phyloP scores from a whole-genome alignment of 495 filamentous ascomycete species.

The Penicillium fimorum region DNA sequence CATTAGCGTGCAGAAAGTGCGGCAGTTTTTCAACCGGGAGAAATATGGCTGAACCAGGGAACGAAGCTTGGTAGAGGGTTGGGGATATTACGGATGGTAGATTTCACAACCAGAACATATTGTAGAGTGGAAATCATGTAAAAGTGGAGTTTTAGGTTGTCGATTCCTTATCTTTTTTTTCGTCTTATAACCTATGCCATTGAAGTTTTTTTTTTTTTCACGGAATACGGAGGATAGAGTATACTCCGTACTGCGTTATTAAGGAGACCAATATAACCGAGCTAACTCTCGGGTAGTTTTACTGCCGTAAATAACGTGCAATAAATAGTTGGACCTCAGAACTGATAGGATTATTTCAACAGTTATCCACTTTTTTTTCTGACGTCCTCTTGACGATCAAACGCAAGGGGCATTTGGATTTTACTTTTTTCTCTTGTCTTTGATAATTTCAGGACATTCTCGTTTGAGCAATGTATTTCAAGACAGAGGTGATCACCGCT shows the following conservation, averaged over 20 bases:
- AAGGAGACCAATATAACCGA: neutral
- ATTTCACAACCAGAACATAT: neutral
- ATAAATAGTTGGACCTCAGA: neutral
- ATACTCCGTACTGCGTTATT: neutral
- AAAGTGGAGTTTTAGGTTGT: too few relatives aligned
- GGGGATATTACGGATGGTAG: neutral
- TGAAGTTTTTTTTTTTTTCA: neutral
- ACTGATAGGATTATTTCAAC: neutral
- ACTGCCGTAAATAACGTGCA: neutral
- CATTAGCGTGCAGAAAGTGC: neutral
- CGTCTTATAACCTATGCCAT: neutral
- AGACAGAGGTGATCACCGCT: constrained; percentile 16
- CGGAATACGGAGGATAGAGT: neutral
- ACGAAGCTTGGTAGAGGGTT: too few relatives aligned
- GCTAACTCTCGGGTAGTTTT: neutral
- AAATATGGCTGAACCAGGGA: neutral
- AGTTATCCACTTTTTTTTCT: neutral
- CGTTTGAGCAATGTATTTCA: constrained; percentile 1
- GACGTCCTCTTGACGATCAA: neutral
- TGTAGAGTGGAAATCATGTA: neutral
- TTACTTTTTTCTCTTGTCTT: neutral
- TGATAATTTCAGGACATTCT: neutral
- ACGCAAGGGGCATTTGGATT: neutral
- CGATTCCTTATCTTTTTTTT: neutral
- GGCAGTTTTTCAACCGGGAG: neutral